Base-by-base conservation (phyloP, 495 filamentous ascomycete species). In the Xylaria castorea region DNA sequence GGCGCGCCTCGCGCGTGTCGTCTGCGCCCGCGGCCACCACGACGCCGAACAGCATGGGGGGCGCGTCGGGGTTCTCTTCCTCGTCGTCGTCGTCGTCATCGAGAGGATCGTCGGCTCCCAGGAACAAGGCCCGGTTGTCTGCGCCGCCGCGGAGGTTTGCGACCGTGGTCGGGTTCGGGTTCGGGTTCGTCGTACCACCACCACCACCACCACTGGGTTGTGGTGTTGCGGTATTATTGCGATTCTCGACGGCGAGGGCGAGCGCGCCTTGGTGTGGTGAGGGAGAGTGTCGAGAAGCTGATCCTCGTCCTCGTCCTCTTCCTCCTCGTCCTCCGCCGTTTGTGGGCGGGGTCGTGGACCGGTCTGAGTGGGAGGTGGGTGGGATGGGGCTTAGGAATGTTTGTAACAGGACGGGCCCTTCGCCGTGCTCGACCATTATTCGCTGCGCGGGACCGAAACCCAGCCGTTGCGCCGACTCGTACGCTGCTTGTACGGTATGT, bases 371-470 rank as follows among this genome's bases (percentile, higher is more conserved):
- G 16, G 71, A 30, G 9, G 70, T 12, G 32, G 74, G 42, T 5
- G 66, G 53, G 63, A 30, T 50, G 32, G 74, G 48, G 40, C 77
- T 77, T 2, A 83, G 73, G 71, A 78, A 81, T 12, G 78, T 80
- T 30, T 79, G 79, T 1, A 85, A 75, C 8, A 85, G 69, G 1
- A 85, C 67, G 30, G 83, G 79, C 0, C 82, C 83, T 40, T 71
- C 75, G 20, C 55, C 72, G 64, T 80, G 78, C 75, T 84, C 83
- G 64, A 85, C 78, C 68, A 86, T 80, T 36, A 85, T 77, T 57
- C 83, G 79, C 72, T 80, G 76, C 3, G 81, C 81, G 0, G 68
- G 9, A 58, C 83, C 84, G 46, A 84, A 79, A 34, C 75, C 79
- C 3, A 85, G 74, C 53, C 82, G 79, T 16, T 64, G 65, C 8